Base-by-base conservation (phyloP, 1,284 basidiomycete species). In the Trichosporon inkin region DNA sequence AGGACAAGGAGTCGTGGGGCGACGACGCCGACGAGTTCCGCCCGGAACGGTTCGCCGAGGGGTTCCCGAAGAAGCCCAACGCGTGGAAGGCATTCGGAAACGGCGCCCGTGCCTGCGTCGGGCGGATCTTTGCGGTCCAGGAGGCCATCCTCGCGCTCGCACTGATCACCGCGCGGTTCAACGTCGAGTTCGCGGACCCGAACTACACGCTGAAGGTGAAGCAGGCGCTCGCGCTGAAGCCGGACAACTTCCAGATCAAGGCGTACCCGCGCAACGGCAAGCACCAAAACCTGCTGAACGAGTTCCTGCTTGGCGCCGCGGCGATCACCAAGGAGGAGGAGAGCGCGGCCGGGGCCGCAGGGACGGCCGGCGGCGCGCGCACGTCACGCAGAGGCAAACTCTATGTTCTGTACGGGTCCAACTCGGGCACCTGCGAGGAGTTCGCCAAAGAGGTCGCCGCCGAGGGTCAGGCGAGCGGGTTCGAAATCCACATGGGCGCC, bases 211-310 rank as follows among this genome's bases (percentile, higher is more conserved):
- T 82, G 14, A 66, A 79, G 67, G 64, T 82, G 60, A 79, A 80
- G 70, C 79, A 81, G 63, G 76, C 80, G n/a, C 68, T 83, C 40
- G 82, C 81, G 0, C 72, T 82, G 66, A 83, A 83, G 68, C 82
- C 82, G 1, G 73, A 74, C 38, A 72, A 78, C 22, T 77, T 83
- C 57, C 69, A 70, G 57, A 78, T 83, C 24, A 40, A 38, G 35
- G 53, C 37, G 11, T 37, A 37, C 36, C 53, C 53, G 6, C 53
- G 53, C 38, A 28, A 39, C 22, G 44, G 44, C 53, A 28, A 19
- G 37, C 35, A 54, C 36, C 53, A 54, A 14, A 54, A 37, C 20
- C 37, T 54, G 36, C 53, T 54, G 13, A 32, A 36, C 53, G 53
- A 54, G 53, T 37, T 54, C 37, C 19, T 54, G 10, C 24, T 28